These are phyloP conservation scores for Coniferiporia sulphurascens DNA, from an alignment of 1,284 basidiomycete genomes.

Conservation along the genomic window DNA sequence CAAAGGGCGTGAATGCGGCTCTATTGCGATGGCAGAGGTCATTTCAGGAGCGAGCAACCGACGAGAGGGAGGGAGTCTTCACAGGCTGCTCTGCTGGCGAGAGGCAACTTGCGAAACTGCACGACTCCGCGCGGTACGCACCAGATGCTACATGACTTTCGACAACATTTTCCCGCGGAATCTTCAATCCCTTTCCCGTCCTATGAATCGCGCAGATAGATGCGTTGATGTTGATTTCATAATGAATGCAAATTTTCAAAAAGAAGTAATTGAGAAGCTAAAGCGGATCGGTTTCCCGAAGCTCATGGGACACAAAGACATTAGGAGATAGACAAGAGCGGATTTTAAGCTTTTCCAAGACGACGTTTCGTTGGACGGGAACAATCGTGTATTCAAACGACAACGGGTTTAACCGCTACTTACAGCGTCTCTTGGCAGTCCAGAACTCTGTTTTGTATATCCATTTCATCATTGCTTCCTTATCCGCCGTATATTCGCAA, in stretches of 20 bases:
- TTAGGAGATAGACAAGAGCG: not conserved
- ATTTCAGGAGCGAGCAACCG: not conserved
- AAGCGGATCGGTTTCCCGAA: not conserved
- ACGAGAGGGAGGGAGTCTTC: no score
- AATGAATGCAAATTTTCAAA: not conserved
- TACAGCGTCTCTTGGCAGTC: constrained; percentile 42
- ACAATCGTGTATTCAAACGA: not conserved
- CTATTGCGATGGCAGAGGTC: not conserved
- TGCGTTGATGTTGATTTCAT: not conserved
- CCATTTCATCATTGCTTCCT: constrained; percentile 61
- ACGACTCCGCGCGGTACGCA: no score
- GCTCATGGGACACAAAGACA: not conserved
- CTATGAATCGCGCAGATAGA: not conserved
- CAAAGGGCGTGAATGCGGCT: not conserved
- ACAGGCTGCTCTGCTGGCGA: no score
- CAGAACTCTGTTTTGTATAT: constrained; percentile 62
- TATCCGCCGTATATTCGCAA: constrained; percentile 61
- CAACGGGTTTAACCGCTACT: not conserved
- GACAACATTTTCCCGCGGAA: not conserved
- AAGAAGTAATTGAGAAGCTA: not conserved
- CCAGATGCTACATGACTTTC: not conserved
- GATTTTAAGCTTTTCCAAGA: no score
- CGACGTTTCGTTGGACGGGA: not conserved
- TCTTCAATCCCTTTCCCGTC: not conserved
- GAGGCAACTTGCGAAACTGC: no score